phyloP scores from a whole-genome alignment of 202 grass and related monocot species.

The Alloteropsis angusta region DNA sequence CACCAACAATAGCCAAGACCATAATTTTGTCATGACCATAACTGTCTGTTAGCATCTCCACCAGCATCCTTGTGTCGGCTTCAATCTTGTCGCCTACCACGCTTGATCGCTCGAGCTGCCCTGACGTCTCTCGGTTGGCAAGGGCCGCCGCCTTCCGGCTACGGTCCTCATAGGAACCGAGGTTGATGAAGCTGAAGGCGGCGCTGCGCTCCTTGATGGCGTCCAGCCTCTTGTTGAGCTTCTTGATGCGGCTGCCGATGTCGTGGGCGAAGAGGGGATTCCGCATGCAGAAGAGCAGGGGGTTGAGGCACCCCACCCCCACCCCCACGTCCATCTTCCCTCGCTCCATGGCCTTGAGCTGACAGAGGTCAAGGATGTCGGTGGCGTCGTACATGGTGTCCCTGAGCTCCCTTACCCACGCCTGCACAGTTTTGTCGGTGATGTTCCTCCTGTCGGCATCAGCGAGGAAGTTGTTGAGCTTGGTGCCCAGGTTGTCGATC shows the following conservation, averaged over 20 bases:
- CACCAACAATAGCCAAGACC: neutral
- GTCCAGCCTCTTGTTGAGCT: neutral
- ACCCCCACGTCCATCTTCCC: neutral
- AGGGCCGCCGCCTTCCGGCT: accelerated
- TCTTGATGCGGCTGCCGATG: neutral
- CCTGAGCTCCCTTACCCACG: neutral
- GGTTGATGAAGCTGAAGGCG: neutral
- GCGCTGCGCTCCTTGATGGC: neutral
- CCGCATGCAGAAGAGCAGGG: neutral
- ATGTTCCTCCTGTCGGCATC: neutral
- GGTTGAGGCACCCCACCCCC: neutral
- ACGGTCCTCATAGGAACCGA: neutral
- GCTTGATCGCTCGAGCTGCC: neutral
- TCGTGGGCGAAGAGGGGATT: neutral
- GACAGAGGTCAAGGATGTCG: neutral
- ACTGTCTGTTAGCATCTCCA: neutral
- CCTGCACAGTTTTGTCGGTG: neutral
- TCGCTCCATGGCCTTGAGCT: neutral
- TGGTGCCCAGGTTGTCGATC: neutral
- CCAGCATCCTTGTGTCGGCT: neutral
- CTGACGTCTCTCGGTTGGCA: neutral
- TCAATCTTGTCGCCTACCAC: neutral
- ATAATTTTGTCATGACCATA: too few species aligned
- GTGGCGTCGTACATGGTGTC: neutral
- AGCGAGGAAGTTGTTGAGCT: neutral